Conservation (phyloP, 2,329 filamentous ascomycete species). For the Claviceps sp. region DNA sequence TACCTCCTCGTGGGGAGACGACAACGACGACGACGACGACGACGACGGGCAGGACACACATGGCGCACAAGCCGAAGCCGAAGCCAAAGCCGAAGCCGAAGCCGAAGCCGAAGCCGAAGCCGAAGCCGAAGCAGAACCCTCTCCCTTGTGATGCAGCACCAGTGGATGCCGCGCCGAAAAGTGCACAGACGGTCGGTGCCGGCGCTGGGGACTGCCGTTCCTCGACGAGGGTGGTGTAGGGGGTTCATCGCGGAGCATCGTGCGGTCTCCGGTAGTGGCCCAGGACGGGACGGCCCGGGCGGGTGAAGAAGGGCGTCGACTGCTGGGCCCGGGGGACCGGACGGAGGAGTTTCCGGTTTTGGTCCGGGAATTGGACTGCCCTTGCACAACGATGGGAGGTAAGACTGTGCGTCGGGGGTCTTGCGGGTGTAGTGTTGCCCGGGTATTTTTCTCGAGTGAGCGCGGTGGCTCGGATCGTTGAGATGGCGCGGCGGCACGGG, state of each 20-base stretch:
- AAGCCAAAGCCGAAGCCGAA: not conserved
- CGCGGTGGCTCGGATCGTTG: not conserved
- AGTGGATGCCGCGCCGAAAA: constrained; percentile 18
- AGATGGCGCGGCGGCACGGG: not conserved
- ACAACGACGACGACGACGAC: not conserved
- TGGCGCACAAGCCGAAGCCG: not conserved
- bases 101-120: not conserved
- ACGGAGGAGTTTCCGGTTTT: not conserved
- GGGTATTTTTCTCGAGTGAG: not conserved
- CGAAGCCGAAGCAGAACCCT: not conserved
- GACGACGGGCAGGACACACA: not conserved
- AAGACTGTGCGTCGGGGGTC: not conserved
- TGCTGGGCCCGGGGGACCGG: too few relatives aligned
- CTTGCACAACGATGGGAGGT: not conserved
- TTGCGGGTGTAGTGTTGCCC: not conserved
- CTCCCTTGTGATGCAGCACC: constrained; percentile 11
- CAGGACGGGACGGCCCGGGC: too few relatives aligned
- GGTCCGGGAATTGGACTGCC: constrained; percentile 5
- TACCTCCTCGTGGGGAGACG: not conserved
- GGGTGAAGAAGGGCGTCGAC: too few relatives aligned
- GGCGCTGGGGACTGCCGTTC: constrained; percentile 6
- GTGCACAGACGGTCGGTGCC: constrained; percentile 16
- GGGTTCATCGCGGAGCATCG: too few relatives aligned
- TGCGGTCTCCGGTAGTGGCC: too few relatives aligned
- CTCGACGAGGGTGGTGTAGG: constrained; percentile 3